Conservation (phyloP, 1,284 basidiomycete species). For the Ganoderma sinense region DNA sequence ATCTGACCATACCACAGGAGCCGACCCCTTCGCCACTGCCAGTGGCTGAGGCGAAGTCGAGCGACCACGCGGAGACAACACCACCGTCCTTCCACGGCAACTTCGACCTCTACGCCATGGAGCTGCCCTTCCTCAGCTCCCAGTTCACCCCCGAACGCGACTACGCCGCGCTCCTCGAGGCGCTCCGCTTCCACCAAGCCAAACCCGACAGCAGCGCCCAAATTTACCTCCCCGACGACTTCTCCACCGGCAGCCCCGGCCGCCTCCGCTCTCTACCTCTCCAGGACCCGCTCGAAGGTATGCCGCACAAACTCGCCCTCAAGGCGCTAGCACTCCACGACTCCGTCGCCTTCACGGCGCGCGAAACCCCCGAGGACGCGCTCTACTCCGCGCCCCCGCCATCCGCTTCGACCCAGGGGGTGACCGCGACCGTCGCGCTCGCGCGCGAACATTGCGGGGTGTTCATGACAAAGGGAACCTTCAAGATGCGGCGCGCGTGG, state of each 20-base stretch:
- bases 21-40: too few species aligned
- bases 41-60: too few species aligned
- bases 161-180: not conserved
- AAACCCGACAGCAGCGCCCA: not conserved
- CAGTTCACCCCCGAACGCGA: not conserved
- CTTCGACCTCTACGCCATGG: constrained; percentile 7
- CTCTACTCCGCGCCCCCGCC: not conserved
- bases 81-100: constrained; percentile 50
- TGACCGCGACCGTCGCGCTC: not conserved
- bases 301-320: not conserved
- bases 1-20: not conserved
- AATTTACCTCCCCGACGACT: not conserved
- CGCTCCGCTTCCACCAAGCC: not conserved
- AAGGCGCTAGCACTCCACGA: not conserved
- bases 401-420: not conserved
- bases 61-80: too few species aligned
- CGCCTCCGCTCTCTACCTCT: not conserved
- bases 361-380: not conserved
- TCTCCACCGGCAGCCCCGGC: too few species aligned
- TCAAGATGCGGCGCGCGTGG: not conserved
- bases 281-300: not conserved
- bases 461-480: not conserved
- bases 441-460: not conserved
- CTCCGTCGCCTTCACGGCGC: not conserved
- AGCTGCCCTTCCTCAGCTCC: not conserved